Conservation (phyloP, 2,329 filamentous ascomycete species). For the Neoascochyta sp. region DNA sequence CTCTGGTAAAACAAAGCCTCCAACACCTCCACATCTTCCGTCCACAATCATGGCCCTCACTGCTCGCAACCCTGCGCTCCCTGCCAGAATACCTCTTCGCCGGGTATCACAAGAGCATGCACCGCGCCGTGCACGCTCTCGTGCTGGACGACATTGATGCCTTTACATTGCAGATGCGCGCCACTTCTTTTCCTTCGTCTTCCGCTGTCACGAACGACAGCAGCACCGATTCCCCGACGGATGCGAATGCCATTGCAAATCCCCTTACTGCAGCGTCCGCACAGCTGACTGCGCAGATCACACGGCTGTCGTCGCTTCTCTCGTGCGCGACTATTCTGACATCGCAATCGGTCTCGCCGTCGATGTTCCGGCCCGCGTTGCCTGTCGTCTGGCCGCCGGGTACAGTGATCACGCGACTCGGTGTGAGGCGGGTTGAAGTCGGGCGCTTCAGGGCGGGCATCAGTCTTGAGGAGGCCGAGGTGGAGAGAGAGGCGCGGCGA, state of each 20-base stretch:
- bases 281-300: constrained; percentile 12
- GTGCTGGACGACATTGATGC: constrained; percentile 54
- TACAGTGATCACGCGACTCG: constrained; percentile 29
- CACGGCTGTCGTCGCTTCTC: constrained; percentile 7
- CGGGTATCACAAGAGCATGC: constrained; percentile 48
- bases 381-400: constrained; percentile 30
- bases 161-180: constrained; percentile 38
- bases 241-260: constrained; percentile 1
- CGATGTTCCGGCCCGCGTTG: constrained; percentile 12
- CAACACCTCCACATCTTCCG: constrained; percentile 58
- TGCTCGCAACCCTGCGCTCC: constrained; percentile 48
- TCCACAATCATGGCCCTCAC: constrained; percentile 49
- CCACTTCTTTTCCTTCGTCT: neutral
- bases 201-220: neutral
- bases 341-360: constrained; percentile 8
- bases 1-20: constrained; percentile 42
- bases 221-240: neutral
- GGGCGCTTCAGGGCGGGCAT: constrained; percentile 37
- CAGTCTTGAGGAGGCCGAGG: constrained; percentile 38
- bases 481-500: constrained; percentile 34
- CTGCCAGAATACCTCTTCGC: constrained; percentile 52
- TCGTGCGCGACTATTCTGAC: constrained; percentile 14
- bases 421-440: constrained; percentile 33
- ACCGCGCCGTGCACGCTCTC: constrained; percentile 48
- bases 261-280: constrained; percentile 13